Evolutionary conservation across 768 basidiomycete genomes (phyloP).

Genomic region (Tylopilus felleus): DNA sequence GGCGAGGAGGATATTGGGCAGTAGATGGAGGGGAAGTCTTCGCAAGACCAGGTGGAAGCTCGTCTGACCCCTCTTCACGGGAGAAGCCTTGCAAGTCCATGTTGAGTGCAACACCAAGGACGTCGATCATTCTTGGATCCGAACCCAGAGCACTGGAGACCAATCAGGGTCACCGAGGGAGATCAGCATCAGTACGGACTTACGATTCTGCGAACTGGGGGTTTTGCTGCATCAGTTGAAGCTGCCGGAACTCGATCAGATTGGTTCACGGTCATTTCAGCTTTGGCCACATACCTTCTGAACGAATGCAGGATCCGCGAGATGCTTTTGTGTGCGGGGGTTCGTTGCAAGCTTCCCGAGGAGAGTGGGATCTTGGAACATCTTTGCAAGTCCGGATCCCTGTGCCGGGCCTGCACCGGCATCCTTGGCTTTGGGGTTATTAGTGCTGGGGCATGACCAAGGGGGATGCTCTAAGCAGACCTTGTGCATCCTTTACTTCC

Average conservation of each 20-base stretch:
- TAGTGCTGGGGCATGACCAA: not conserved
- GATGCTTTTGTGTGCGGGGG: conserved; percentile 79
- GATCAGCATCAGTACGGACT: conserved; percentile 11
- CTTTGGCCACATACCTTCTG: conserved; percentile 46
- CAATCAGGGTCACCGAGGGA: conserved; percentile 4
- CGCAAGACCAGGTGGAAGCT: conserved; percentile 60
- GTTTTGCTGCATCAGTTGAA: conserved; percentile 66
- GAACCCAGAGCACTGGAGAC: conserved; percentile 46
- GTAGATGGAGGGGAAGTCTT: conserved; percentile 21
- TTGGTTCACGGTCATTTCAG: not conserved
- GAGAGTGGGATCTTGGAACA: conserved; percentile 84
- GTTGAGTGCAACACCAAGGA: conserved; percentile 89
- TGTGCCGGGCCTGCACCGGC: conserved; percentile 39
- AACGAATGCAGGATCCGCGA: conserved; percentile 80
- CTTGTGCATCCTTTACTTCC: conserved; percentile 84
- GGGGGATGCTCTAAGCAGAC: conserved; percentile 34
- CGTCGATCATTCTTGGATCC: conserved; percentile 93
- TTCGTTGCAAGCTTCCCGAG: conserved; percentile 81
- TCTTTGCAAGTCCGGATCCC: conserved; percentile 64
- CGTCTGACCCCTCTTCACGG: conserved; percentile 80
- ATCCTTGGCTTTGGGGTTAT: conserved; percentile 33
- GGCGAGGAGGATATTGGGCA: conserved; percentile 25
- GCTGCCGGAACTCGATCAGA: conserved; percentile 33
- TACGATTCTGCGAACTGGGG: conserved; percentile 60
- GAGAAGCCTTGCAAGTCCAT: conserved; percentile 87